These are phyloP conservation scores for Cyberlindnera mrakii DNA, from an alignment of 805 yeast genomes.

Conservation along the genomic window DNA sequence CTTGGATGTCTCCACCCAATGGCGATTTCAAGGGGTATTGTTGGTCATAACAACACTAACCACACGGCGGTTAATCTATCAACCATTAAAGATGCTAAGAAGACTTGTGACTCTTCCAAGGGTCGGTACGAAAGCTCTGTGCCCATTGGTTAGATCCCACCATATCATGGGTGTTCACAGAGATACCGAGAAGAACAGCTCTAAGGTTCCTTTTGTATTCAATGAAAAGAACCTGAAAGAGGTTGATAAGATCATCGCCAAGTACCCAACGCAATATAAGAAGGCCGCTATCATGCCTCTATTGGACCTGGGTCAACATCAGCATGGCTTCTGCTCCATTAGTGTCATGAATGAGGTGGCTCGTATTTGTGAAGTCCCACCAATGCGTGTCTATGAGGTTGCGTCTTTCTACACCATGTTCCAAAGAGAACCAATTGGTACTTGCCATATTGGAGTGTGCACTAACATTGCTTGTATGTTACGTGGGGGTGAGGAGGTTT, in stretches of 20 bases:
- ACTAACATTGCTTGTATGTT: constrained; percentile 88
- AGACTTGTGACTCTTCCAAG: neutral
- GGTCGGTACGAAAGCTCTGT: too few species aligned
- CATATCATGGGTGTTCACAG: constrained; percentile 51
- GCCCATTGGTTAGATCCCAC: constrained; percentile 6
- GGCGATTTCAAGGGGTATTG: too few species aligned
- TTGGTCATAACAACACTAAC: too few species aligned
- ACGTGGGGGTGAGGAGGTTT: constrained; percentile 75
- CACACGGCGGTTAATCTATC: neutral
- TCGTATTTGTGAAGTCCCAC: constrained; percentile 78
- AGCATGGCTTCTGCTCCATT: constrained; percentile 78
- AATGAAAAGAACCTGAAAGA: constrained; percentile 53
- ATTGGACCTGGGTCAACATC: constrained; percentile 82
- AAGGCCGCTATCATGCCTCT: constrained; percentile 87
- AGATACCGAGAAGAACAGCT: constrained; percentile 62
- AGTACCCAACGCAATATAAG: constrained; percentile 82
- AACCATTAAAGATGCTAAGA: neutral
- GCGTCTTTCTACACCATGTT: constrained; percentile 92
- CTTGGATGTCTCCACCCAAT: too few species aligned
- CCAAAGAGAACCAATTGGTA: constrained; percentile 81
- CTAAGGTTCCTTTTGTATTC: constrained; percentile 66
- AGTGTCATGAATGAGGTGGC: constrained; percentile 90
- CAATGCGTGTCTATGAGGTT: constrained; percentile 90
- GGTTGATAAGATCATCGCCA: constrained; percentile 69
- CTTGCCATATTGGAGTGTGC: constrained; percentile 77